Conservation (phyloP, 1,139 yeast genomes). For the Candida mesenterica region DNA sequence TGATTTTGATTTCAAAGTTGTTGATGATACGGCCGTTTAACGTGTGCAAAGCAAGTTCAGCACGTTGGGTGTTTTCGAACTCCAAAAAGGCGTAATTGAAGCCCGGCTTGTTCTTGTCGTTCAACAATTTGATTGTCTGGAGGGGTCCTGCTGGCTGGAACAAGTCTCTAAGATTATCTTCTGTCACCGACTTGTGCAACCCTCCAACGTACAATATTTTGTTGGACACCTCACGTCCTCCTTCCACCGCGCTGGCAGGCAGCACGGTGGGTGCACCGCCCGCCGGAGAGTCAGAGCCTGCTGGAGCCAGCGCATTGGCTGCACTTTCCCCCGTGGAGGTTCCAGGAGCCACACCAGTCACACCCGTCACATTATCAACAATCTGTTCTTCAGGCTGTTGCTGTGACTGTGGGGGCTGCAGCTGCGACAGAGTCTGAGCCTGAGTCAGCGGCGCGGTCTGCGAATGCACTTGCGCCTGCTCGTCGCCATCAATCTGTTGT, state of each 20-base stretch:
- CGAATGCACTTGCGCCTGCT: not conserved
- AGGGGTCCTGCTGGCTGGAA: conserved; percentile 63
- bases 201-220: conserved; percentile 78
- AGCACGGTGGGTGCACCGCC: conserved; percentile 1
- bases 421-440: too few species aligned
- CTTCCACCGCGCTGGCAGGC: conserved; percentile 72
- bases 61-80: conserved; percentile 56
- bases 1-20: conserved; percentile 58
- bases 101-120: conserved; percentile 72
- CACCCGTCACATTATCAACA: too few species aligned
- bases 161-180: conserved; percentile 57
- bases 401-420: too few species aligned
- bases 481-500: conserved; percentile 1
- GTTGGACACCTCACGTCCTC: conserved; percentile 77
- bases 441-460: too few species aligned
- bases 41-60: conserved; percentile 59
- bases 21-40: conserved; percentile 57
- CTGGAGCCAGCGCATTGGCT: not conserved
- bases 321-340: not conserved
- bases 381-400: too few species aligned
- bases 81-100: conserved; percentile 85
- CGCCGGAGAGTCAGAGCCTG: not conserved
- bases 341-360: too few species aligned
- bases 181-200: conserved; percentile 63
- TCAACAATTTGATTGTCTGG: conserved; percentile 62